Base-by-base conservation (phyloP, 139 green algal genomes). In the Ettlia oleoabundans region DNA sequence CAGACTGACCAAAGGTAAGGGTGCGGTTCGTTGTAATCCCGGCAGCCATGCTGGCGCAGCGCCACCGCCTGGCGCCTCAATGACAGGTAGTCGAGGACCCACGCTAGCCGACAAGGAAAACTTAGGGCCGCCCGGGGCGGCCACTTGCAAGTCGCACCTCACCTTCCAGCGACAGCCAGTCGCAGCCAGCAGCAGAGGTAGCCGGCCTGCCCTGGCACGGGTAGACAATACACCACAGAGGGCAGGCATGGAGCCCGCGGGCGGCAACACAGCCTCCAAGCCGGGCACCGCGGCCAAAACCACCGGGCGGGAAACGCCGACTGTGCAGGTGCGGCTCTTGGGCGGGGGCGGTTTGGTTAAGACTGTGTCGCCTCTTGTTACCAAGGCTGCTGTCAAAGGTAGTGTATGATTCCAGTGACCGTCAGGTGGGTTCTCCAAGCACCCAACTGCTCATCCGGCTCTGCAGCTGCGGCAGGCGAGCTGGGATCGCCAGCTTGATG, bases 401-500 rank as follows among this genome's bases (percentile, higher is more conserved):
- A n/a, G n/a, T n/a, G n/a, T n/a, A n/a, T n/a, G n/a, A n/a, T n/a
- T n/a, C n/a, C n/a, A n/a, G n/a, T n/a, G n/a, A n/a, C n/a, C n/a
- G n/a, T n/a, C n/a, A n/a, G n/a, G n/a, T n/a, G n/a, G n/a, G n/a
- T n/a, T n/a, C n/a, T n/a, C n/a, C n/a, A n/a, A n/a, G n/a, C n/a
- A n/a, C n/a, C n/a, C n/a, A n/a, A n/a, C n/a, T n/a, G n/a, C n/a
- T n/a, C n/a, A 24, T 15, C 47, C 47, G 15, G 10, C 47, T 15
- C 5, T 65, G 55, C 55, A 65, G 55, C 55, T 65, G 5, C 42
- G 51, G 43, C 42, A 64, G 9, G 37, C 30, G n/a, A 58, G 37
- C 22, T 84, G 79, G 79, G 53, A 79, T 8, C 51, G 37, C 47
- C 65, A 78, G 42, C 67, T 79, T 8, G 79, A 79, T 58, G 53